Evolutionary conservation across 2,329 filamentous ascomycete genomes (phyloP), one percentile per base, ranked within the genome.

Genomic region (Fusarium coicis): DNA sequence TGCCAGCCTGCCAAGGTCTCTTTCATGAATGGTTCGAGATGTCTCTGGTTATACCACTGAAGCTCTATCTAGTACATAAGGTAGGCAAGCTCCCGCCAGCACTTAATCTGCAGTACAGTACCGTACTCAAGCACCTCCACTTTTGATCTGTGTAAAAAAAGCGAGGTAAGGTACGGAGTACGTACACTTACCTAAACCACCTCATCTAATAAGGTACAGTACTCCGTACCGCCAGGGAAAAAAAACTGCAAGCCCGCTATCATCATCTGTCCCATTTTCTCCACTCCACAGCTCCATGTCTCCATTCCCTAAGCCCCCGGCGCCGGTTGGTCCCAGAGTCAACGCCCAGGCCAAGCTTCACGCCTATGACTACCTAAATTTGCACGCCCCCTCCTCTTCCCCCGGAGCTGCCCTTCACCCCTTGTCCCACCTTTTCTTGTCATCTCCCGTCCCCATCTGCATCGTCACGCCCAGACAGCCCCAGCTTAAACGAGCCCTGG

Each of bases 391-490:
- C 50, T 60, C 53, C 65, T 56, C 42, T 37, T 47, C 18, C 47
- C 52, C 65, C 52, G 49, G 58, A 42, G 58, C 65, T 69, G 52
- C n/a, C 65, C 55, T 32, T 49, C 65, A 53, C 65, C 52, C 64
- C 65, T 61, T 60, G 69, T 42, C 50, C 73, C 74, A 76, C 63
- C 59, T 58, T 66, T 56, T 66, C 63, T 75, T 76, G 74, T 75
- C 70, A 76, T 70, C 74, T 73, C 72, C 68, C 66, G 68, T 61
- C 66, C 70, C 72, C 61, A 67, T 72, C 71, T 58, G 52, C 64
- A 73, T 72, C 72, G 49, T 67, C 71, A 69, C 64, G 40, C 52
- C 60, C 68, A 69, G 68, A 70, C 68, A 58, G 56, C 59, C 50
- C 61, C 52, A 36, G 52, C 50, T 57, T 66, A 66, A 46, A 66